phyloP scores from a whole-genome alignment of 306 rosid genomes.

The Prunus mume region DNA sequence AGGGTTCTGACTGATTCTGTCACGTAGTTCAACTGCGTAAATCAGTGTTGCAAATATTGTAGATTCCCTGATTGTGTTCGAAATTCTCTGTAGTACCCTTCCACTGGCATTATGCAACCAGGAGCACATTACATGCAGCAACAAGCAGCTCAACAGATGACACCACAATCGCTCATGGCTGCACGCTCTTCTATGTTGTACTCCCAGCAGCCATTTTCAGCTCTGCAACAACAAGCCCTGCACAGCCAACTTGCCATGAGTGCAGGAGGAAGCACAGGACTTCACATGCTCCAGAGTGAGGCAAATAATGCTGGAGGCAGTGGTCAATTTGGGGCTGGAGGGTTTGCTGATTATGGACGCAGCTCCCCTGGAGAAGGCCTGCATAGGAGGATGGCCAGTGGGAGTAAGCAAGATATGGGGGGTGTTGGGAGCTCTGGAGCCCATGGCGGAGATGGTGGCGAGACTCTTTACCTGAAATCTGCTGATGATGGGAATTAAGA shows the following conservation, averaged over 20 bases:
- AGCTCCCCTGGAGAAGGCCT: slow-evolving; percentile 51
- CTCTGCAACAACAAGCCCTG: slow-evolving; percentile 84
- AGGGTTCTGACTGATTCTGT: not conserved
- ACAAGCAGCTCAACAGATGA: slow-evolving; percentile 80
- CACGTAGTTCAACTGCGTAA: not conserved
- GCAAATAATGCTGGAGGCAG: slow-evolving; percentile 56
- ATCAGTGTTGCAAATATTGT: not conserved
- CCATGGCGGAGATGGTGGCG: slow-evolving; percentile 75
- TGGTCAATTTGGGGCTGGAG: slow-evolving; percentile 51
- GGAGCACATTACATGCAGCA: slow-evolving; percentile 93
- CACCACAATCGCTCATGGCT: slow-evolving; percentile 85
- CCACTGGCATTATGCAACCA: slow-evolving; percentile 71
- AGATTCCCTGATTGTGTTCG: not conserved
- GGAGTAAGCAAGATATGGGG: slow-evolving; percentile 75
- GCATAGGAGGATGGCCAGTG: slow-evolving; percentile 63
- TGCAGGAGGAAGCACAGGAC: slow-evolving; percentile 59
- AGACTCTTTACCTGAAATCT: slow-evolving; percentile 70
- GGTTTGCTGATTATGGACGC: slow-evolving; percentile 69
- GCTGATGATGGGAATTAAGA: slow-evolving; percentile 60
- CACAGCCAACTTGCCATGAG: slow-evolving; percentile 69
- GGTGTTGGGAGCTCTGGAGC: slow-evolving; percentile 64
- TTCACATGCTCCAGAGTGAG: slow-evolving; percentile 78
- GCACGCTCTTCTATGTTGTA: slow-evolving; percentile 88
- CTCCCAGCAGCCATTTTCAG: slow-evolving; percentile 67
- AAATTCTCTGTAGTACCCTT: slow-evolving; percentile 51